phyloP scores from a whole-genome alignment of 169 alveolate species.

The Plasmodium adleri region DNA sequence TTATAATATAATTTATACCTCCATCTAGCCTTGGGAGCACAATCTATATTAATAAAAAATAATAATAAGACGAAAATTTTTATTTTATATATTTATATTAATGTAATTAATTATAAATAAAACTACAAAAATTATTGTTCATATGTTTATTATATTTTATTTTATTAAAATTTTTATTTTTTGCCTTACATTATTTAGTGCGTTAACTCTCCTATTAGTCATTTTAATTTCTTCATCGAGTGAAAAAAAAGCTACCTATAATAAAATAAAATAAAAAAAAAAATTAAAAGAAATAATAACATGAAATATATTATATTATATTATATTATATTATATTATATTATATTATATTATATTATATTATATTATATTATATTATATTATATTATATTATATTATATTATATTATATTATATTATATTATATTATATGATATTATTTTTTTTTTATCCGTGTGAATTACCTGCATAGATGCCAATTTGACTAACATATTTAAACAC shows the following conservation, averaged over 20 bases:
- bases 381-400: neutral
- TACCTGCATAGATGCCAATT: conserved; percentile 95
- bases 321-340: too few species aligned
- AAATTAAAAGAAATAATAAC: neutral
- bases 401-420: too few species aligned
- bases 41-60: conserved; percentile 64
- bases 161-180: neutral
- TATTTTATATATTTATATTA: too few species aligned
- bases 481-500: conserved; percentile 89
- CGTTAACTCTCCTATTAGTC: conserved; percentile 97
- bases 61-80: neutral
- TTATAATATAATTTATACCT: conserved; percentile 92
- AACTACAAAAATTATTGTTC: neutral
- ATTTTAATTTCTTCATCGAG: conserved; percentile 96
- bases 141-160: neutral
- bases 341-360: too few species aligned
- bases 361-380: too few species aligned
- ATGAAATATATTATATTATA: too few species aligned
- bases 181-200: conserved; percentile 89
- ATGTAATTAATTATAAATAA: neutral
- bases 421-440: too few species aligned
- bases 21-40: conserved; percentile 94
- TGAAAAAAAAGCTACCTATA: conserved; percentile 92
- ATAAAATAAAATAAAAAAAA: neutral
- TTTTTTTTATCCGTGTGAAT: conserved; percentile 13